Percentiles rank a stretch among this genome's conserved stretches.
Evolutionary conservation across 1,284 basidiomycete species (phyloP).

Genomic region (Tetrapyrgos nigripes): DNA sequence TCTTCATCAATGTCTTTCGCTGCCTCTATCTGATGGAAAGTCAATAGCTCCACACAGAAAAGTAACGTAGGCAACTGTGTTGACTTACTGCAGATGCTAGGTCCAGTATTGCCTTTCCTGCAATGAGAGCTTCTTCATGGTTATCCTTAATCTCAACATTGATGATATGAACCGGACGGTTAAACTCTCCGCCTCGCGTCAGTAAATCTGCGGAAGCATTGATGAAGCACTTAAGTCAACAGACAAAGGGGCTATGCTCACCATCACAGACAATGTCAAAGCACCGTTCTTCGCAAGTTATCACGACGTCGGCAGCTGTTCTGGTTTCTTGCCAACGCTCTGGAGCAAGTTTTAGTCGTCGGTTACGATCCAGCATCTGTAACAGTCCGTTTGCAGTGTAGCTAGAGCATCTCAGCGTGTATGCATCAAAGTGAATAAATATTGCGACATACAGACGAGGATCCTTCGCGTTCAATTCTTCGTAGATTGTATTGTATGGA

Average conservation of each 20-base stretch:
- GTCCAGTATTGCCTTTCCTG: conserved; percentile 94
- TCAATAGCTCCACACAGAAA: conserved; percentile 2
- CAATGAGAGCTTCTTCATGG: conserved; percentile 96
- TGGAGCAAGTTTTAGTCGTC: conserved; percentile 91
- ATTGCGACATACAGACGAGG: conserved; percentile 70
- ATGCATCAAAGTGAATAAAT: conserved; percentile 18
- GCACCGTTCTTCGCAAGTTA: conserved; percentile 99
- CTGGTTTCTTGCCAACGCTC: conserved; percentile 96
- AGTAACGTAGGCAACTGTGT: conserved; percentile 13
- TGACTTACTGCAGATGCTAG: conserved; percentile 84
- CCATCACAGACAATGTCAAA: conserved; percentile 99
- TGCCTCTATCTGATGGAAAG: conserved; percentile 75
- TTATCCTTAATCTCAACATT: conserved; percentile 99
- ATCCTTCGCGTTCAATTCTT: conserved; percentile 91
- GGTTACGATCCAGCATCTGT: conserved; percentile 97
- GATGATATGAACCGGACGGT: conserved; percentile 94
- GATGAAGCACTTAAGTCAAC: conserved; percentile 18
- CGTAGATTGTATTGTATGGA: conserved; percentile 96
- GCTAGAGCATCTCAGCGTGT: too few relatives aligned
- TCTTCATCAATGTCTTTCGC: conserved; percentile 90
- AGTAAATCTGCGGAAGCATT: conserved; percentile 74
- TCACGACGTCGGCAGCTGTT: conserved; percentile 92
- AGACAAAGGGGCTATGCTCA: conserved; percentile 42
- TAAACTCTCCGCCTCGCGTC: conserved; percentile 88
- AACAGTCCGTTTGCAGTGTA: conserved; percentile 97